Evolutionary conservation across 202 grass and related monocot species (phyloP), one percentile per base, ranked within the genome.

Genomic region (Setaria viridis): DNA sequence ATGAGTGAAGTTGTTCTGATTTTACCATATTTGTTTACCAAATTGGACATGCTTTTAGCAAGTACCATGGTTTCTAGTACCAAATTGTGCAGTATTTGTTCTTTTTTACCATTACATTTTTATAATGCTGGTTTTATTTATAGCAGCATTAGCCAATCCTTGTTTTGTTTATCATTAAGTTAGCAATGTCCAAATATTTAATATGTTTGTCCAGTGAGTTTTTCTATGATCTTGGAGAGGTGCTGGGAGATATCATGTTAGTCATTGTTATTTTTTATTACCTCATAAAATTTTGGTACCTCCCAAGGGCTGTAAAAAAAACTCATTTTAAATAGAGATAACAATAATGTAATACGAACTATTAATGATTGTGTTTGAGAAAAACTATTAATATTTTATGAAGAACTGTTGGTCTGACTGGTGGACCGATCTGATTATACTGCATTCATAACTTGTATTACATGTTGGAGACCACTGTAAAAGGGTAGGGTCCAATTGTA

Each of bases 381-480:
- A 41, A 39, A 41, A 41, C 39, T 41, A 41, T 15, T 80, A 11
- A 29, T 68, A 54, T 41, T 41, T 67, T 56, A 56, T 53, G 56
- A 69, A 19, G 20, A 56, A 81, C 12, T 3, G 3, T 80, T 29
- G 47, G 33, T 67, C 48, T 80, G 32, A 41, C 48, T 53, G 19
- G 29, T 64, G 33, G 48, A 42, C 48, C n/a, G 8, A 29, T 6
- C 17, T 68, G 11, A 48, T 80, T 37, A 45, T 32, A 70, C n/a
- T 70, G 79, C 21, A 15, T n/a, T 77, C 20, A 43, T 59, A 60
- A 59, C 9, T 55, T 69, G 11, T 50, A 63, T 58, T 85, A 25
- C 47, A 78, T 80, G 29, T 62, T 12, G 12, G 29, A 46, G 67
- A 84, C 53, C 69, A 69, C 80, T 84, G 34, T 62, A 80, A 76